These are phyloP conservation scores for Omphalotus olearius DNA, from an alignment of 1,284 basidiomycete species.

Conservation along the genomic window DNA sequence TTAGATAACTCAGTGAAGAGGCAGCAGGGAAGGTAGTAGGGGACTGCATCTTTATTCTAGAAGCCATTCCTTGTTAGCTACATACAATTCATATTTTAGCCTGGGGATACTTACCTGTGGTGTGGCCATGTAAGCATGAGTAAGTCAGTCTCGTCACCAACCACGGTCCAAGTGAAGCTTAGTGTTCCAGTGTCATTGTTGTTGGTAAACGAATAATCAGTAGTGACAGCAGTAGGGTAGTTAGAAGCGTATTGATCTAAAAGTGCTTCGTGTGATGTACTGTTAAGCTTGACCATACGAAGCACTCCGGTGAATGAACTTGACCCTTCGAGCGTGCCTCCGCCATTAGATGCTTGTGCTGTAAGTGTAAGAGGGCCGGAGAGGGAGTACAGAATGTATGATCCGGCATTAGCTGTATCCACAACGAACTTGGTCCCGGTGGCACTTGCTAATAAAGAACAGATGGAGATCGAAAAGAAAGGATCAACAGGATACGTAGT, in stretches of 20 bases:
- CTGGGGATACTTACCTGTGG: constrained; percentile 22
- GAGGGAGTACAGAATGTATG: constrained; percentile 29
- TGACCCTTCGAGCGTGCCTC: constrained; percentile 23
- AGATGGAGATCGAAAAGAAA: neutral
- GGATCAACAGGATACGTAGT: neutral
- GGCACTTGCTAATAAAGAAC: constrained; percentile 19
- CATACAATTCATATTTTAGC: neutral
- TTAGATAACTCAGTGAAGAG: constrained; percentile 26
- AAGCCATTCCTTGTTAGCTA: no score
- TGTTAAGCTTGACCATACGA: constrained; percentile 32
- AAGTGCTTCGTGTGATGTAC: constrained; percentile 22
- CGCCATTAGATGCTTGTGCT: constrained; percentile 14
- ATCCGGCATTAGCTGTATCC: constrained; percentile 21
- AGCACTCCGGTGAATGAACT: constrained; percentile 35
- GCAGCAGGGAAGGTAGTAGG: constrained; percentile 22
- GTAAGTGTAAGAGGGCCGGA: constrained; percentile 24
- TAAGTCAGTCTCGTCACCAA: constrained; percentile 23
- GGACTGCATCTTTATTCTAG: constrained; percentile 21
- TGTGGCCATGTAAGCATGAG: constrained; percentile 32
- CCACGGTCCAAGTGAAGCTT: constrained; percentile 29
- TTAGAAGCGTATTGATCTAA: constrained; percentile 26
- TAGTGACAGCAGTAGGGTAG: constrained; percentile 27
- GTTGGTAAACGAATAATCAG: constrained; percentile 25
- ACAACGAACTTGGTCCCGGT: constrained; percentile 26
- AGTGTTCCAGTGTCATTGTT: constrained; percentile 23